Conservation (phyloP, 2,329 filamentous ascomycete genomes). For the Periconia sp. region DNA sequence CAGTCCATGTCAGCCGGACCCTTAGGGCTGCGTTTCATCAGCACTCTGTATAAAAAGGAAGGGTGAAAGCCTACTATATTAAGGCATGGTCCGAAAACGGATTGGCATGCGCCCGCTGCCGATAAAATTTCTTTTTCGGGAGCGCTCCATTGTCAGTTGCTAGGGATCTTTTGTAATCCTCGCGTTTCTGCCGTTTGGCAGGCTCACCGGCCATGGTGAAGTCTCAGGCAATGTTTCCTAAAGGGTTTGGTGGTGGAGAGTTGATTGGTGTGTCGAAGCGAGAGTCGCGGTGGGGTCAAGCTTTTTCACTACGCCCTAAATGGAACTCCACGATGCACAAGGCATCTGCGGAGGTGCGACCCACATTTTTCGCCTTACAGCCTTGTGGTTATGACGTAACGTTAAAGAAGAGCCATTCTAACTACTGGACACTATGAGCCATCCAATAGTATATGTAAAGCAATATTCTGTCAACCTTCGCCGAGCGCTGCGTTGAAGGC, state of each 20-base stretch:
- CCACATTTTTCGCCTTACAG: too few species aligned
- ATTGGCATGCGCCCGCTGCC: conserved; percentile 95
- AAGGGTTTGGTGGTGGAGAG: not conserved
- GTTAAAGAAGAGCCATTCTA: too few species aligned
- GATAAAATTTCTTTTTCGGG: conserved; percentile 94
- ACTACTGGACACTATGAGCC: too few species aligned
- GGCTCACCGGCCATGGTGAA: conserved; percentile 41
- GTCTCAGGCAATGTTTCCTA: not conserved
- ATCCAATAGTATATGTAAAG: too few species aligned
- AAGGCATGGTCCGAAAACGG: conserved; percentile 94
- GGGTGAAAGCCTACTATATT: conserved; percentile 69
- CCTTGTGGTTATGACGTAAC: too few species aligned
- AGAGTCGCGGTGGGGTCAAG: conserved; percentile 30
- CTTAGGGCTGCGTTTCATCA: conserved; percentile 65
- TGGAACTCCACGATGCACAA: conserved; percentile 18
- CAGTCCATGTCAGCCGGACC: conserved; percentile 89
- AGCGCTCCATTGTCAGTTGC: conserved; percentile 60
- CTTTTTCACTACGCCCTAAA: conserved; percentile 36
- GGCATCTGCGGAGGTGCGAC: not conserved
- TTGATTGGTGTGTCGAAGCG: conserved; percentile 6
- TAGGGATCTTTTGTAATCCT: conserved; percentile 50
- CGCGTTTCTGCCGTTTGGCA: conserved; percentile 53
- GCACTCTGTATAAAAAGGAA: conserved; percentile 7
- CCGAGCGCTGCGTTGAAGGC: conserved; percentile 36
- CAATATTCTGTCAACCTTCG: conserved; percentile 23